Conservation (phyloP, 352 stramenopile species). For the Phytopythium delawarense region DNA sequence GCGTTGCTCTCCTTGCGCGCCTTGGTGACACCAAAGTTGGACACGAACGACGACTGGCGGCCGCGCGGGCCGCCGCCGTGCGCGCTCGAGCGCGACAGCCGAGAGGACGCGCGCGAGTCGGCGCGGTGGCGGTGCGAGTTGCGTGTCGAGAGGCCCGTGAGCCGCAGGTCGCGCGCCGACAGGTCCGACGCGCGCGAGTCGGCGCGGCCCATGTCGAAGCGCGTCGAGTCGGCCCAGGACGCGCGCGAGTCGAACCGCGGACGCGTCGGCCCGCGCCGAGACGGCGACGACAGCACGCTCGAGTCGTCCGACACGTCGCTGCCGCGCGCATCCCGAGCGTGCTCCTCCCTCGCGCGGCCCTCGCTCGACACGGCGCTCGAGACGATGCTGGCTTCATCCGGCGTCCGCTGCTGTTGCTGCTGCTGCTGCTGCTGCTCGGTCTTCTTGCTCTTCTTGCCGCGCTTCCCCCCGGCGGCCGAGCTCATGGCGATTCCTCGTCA, state of each 20-base stretch:
- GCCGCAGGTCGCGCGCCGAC: slow-evolving; percentile 56
- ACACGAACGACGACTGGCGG: slow-evolving; percentile 69
- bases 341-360: slow-evolving; percentile 4
- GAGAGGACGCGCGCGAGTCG: slow-evolving; percentile 61
- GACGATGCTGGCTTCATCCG: slow-evolving; percentile 2
- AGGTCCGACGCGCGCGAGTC: slow-evolving; percentile 79
- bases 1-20: slow-evolving; percentile 66
- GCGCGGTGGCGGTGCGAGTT: slow-evolving; percentile 41
- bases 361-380: slow-evolving; percentile 5
- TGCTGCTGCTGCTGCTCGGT: neutral
- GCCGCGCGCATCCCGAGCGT: slow-evolving; percentile 4
- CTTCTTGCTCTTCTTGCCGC: slow-evolving; percentile 5
- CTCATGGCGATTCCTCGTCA: slow-evolving; percentile 1
- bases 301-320: slow-evolving; percentile 56
- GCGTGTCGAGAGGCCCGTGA: slow-evolving; percentile 40
- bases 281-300: slow-evolving; percentile 50
- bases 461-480: neutral
- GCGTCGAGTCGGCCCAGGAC: slow-evolving; percentile 84
- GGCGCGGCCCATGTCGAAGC: slow-evolving; percentile 78
- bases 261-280: slow-evolving; percentile 30
- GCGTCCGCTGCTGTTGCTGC: neutral
- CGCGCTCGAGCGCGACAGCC: slow-evolving; percentile 49
- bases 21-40: slow-evolving; percentile 71
- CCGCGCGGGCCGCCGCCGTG: slow-evolving; percentile 31
- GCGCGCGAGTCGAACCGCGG: slow-evolving; percentile 79